Base-by-base conservation (phyloP, 768 basidiomycete species). In the Boletus vinaceobasis region DNA sequence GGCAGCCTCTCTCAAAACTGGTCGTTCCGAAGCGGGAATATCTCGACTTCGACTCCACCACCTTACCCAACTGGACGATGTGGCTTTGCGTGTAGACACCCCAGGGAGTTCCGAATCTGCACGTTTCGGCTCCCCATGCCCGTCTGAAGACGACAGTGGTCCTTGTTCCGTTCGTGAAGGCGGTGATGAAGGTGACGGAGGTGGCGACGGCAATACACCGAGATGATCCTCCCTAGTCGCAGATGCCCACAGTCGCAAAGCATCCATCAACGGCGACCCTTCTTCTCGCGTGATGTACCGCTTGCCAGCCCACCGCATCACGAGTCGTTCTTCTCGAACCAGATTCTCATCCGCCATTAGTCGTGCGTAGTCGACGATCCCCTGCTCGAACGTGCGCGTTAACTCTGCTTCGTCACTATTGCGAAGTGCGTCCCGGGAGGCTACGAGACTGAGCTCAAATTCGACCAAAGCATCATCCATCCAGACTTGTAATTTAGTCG, bases 201-300 rank as follows among this genome's bases (percentile, higher is more conserved):
- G 56, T 1, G 49, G 51, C 8, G 55, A 55, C 15, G 62, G 58
- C 19, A 50, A 50, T 27, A 48, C 48, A 14, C 65, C 55, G 4
- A 65, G 48, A 35, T 56, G 60, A 19, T 69, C 66, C 39, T 71
- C 64, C 21, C 57, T 63, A 4, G 73, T 53, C 1, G 74, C 65
- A 4, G 74, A 71, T 26, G 76, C 67, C 47, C 94, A 85, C 81
- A 81, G 64, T 8, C 77, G 75, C 4, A 98, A 79, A 0, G 89
- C 85, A 35, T 82, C 79, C 75, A 94, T 83, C 27, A 95, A 77
- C 1, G 87, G 85, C 0, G 88, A 88, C 3, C 79, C 82, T 62
- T 90, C 89, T 38, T 76, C 73, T 57, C 85, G 85, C n/a, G 86
- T 87, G 50, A 93, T 84, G 67, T 88, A 94, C 87, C 79, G 82